These are phyloP conservation scores for Gamarada debralockiae DNA, from an alignment of 495 filamentous ascomycete species.

Conservation along the genomic window DNA sequence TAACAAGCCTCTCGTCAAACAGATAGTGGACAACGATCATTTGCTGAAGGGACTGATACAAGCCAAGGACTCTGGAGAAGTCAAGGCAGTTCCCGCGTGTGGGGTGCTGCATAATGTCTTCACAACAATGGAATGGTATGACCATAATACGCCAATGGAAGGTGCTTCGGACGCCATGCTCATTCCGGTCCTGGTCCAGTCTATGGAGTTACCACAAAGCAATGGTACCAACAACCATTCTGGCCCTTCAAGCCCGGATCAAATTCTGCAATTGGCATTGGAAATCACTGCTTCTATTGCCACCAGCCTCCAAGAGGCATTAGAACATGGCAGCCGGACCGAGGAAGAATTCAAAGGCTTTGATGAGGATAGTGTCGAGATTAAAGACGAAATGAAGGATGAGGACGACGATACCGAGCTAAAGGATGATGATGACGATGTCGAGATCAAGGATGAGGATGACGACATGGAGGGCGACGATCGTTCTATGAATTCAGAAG, in stretches of 20 bases:
- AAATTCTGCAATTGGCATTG: conserved; percentile 44
- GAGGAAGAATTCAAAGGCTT: conserved; percentile 31
- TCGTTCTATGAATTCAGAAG: conserved; percentile 36
- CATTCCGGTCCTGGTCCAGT: conserved; percentile 36
- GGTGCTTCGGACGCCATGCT: conserved; percentile 44
- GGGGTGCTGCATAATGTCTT: conserved; percentile 52
- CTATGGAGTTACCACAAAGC: conserved; percentile 23
- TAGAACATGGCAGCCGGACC: conserved; percentile 16
- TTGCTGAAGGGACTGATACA: conserved; percentile 13
- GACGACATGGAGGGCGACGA: conserved; percentile 23
- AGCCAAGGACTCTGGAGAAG: conserved; percentile 25
- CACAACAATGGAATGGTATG: conserved; percentile 39
- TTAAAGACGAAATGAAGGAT: conserved; percentile 27
- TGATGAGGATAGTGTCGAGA: conserved; percentile 25
- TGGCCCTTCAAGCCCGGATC: conserved; percentile 20
- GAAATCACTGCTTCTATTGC: conserved; percentile 58
- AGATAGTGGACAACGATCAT: conserved; percentile 33
- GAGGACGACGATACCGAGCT: conserved; percentile 26
- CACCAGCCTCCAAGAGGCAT: conserved; percentile 43
- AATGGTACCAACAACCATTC: conserved; percentile 8
- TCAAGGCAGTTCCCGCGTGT: conserved; percentile 41
- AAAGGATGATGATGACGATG: conserved; percentile 17
- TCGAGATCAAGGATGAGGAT: conserved; percentile 13
- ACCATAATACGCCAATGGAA: conserved; percentile 41
- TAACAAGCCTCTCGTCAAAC: conserved; percentile 39